phyloP scores from a whole-genome alignment of 2,329 filamentous ascomycete species.

The Aureobasidium sp. region DNA sequence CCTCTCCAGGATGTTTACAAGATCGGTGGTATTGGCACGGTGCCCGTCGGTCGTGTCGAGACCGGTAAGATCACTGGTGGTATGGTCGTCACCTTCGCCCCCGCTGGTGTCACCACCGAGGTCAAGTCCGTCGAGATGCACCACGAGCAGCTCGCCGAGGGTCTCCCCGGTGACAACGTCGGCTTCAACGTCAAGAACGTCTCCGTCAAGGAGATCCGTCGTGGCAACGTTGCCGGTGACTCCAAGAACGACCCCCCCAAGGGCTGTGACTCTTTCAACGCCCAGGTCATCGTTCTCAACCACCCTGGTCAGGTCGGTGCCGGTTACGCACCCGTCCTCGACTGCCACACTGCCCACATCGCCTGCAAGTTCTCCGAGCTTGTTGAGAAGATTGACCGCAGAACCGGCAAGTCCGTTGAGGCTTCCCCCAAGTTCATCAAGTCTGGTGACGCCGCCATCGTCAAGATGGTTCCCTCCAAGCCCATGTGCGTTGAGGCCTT shows the following conservation, averaged over 20 bases:
- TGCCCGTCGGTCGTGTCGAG: constrained; percentile 99
- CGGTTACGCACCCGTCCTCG: constrained; percentile 97
- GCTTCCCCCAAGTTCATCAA: constrained; percentile 98
- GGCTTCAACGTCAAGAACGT: constrained; percentile 99
- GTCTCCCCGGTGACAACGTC: constrained; percentile 99
- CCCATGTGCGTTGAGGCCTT: constrained; percentile 99
- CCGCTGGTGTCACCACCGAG: constrained; percentile 99
- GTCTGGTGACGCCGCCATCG: constrained; percentile 99
- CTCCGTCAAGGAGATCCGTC: constrained; percentile 99
- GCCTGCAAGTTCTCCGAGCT: constrained; percentile 99
- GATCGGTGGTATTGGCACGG: constrained; percentile 99
- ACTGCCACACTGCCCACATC: constrained; percentile 99
- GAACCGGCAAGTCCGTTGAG: constrained; percentile 98
- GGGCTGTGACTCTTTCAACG: constrained; percentile 90
- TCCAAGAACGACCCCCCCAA: constrained; percentile 98
- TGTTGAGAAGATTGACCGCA: constrained; percentile 99
- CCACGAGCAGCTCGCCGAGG: constrained; percentile 96
- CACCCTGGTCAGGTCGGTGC: constrained; percentile 99
- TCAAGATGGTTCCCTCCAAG: constrained; percentile 99
- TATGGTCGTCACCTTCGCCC: constrained; percentile 97
- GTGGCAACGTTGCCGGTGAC: constrained; percentile 99
- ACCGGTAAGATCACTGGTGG: constrained; percentile 87
- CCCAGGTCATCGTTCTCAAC: constrained; percentile 99
- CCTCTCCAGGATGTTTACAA: constrained; percentile 99
- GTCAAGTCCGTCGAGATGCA: constrained; percentile 99